A percentile compares a stretch with the other conserved stretches of the same genome.
These are phyloP conservation scores for Candida loeiensis DNA, from an alignment of 805 yeast genomes.

Conservation along the genomic window DNA sequence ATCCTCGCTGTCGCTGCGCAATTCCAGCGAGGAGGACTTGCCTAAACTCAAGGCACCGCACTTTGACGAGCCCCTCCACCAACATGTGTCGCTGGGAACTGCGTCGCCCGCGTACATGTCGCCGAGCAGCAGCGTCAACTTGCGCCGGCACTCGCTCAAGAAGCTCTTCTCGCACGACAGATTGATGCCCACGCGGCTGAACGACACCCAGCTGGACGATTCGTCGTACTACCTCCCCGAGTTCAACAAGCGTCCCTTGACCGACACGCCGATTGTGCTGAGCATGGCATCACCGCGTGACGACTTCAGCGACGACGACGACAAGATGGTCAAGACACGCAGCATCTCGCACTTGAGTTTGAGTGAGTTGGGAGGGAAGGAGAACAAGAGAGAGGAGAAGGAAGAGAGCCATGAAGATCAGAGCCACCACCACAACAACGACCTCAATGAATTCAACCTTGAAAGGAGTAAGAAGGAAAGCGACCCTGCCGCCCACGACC, in stretches of 20 bases:
- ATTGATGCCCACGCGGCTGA: conserved; percentile 10
- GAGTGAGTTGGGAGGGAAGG: conserved; percentile 19
- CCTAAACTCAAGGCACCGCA: conserved; percentile 6
- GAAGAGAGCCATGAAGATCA: neutral
- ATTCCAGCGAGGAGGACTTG: conserved; percentile 14
- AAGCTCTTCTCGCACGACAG: conserved; percentile 13
- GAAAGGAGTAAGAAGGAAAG: neutral
- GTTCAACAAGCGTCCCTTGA: conserved; percentile 68
- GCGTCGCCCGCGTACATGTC: conserved; percentile 7
- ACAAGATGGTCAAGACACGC: conserved; percentile 25
- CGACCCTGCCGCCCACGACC: neutral
- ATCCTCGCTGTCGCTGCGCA: conserved; percentile 12
- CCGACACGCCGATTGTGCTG: conserved; percentile 70
- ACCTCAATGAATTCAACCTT: neutral
- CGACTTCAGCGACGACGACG: conserved; percentile 28
- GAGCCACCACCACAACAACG: neutral
- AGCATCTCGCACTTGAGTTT: conserved; percentile 41
- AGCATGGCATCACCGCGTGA: conserved; percentile 50
- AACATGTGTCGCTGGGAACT: conserved; percentile 11
- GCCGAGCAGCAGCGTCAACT: conserved; percentile 8
- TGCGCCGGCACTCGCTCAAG: conserved; percentile 15
- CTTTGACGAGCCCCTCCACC: conserved; percentile 4
- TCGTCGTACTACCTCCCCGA: conserved; percentile 39
- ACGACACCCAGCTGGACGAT: conserved; percentile 14
- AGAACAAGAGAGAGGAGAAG: neutral